These are phyloP conservation scores for Gomphus bonarii DNA, from an alignment of 1,284 basidiomycete genomes.

Conservation along the genomic window DNA sequence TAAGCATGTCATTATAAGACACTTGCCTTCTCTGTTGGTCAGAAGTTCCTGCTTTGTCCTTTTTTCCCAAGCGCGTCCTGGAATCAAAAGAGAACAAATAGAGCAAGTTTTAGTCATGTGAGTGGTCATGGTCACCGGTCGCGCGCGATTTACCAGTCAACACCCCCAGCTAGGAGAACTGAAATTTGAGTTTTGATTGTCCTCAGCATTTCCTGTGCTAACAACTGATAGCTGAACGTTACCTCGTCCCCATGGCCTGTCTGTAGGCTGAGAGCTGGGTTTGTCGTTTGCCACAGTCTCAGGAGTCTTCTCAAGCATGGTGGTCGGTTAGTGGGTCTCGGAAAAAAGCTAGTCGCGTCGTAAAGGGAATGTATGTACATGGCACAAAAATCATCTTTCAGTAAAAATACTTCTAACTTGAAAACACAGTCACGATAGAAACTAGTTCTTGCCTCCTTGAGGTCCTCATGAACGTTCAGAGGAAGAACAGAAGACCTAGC, in stretches of 20 bases:
- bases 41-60: slow-evolving; percentile 7
- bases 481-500: neutral
- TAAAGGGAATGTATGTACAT: neutral
- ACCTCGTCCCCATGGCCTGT: slow-evolving; percentile 4
- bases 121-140: neutral
- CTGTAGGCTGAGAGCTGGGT: neutral
- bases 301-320: neutral
- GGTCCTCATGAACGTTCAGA: neutral
- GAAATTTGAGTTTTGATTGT: neutral
- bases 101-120: neutral
- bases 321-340: neutral
- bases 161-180: slow-evolving; percentile 10
- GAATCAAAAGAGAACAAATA: neutral
- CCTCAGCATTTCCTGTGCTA: neutral
- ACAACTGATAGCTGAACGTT: neutral
- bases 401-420: neutral
- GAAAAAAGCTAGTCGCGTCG: neutral
- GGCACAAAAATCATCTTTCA: neutral
- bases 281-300: neutral
- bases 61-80: slow-evolving; percentile 12
- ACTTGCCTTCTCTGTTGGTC: slow-evolving; percentile 4
- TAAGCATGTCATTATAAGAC: neutral
- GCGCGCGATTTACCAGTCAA: slow-evolving; percentile 8
- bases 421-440: neutral
- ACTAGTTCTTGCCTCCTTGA: neutral